Base-by-base conservation (phyloP, 2,329 filamentous ascomycete genomes). In the Epichloe uncinata region DNA sequence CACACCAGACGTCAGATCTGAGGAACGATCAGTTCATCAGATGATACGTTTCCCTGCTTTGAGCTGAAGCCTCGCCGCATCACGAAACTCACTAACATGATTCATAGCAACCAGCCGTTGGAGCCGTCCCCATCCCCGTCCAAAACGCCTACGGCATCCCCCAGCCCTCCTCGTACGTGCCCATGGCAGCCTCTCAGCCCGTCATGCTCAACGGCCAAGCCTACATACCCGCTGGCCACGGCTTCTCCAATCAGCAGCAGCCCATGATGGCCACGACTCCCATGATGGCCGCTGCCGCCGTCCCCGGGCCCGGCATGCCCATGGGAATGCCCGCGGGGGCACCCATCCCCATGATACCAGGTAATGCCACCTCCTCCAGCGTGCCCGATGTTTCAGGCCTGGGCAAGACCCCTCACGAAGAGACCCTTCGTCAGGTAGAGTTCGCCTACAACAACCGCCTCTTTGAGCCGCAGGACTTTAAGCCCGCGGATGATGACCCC, bases 381-480 rank as follows among this genome's bases (percentile, higher is more conserved):
- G 41, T 67, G 54, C 69, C 72, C n/a, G 74, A 80, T 53, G 68
- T 77, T 52, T 63, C 73, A 63, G 70, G 76, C 50, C 58, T 78
- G 47, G 76, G 76, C 54, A 71, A 69, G 54, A 80, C 76, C 1
- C 63, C 65, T 36, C 61, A 59, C 50, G 75, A 80, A 60, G 61
- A 73, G 42, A 63, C 68, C 35, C 60, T 71, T 18, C 69, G 73
- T 51, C 72, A 75, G 60, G 61, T 70, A 42, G 65, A 74, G 56
- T 70, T 74, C 54, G 72, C 74, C n/a, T 60, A 71, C 52, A 62
- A 66, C 54, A 75, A 74, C 61, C 68, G 69, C 56, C 66, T 75
- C 55, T 71, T 74, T 55, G 73, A 78, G 61, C 72, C 75, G 15
- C 78, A 82, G 68, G 78, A 81, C 56, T 79, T 82, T 60, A 78